phyloP scores from a whole-genome alignment of 805 yeast species.

The Wickerhamiella hasegawae region DNA sequence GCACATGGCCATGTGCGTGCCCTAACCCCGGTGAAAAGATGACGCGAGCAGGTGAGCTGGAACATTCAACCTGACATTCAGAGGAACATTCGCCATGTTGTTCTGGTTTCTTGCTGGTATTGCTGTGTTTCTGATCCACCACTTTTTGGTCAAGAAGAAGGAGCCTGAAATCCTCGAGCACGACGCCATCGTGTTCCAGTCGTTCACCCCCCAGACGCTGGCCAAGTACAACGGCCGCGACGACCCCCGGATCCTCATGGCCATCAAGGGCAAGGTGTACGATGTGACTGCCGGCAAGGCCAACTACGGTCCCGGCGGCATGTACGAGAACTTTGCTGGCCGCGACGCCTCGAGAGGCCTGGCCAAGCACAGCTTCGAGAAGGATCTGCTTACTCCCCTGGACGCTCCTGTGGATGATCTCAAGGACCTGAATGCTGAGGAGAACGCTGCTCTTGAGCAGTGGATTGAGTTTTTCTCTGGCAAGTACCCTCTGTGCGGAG shows the following conservation, averaged over 20 bases:
- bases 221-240: constrained; percentile 68
- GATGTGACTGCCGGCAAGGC: constrained; percentile 68
- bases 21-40: no score
- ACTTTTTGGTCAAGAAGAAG: not conserved
- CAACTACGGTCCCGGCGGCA: constrained; percentile 93
- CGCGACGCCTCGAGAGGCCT: constrained; percentile 89
- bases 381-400: constrained; percentile 44
- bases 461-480: constrained; percentile 75
- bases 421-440: constrained; percentile 41
- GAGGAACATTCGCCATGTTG: not conserved
- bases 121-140: not conserved
- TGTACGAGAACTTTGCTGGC: constrained; percentile 89
- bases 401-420: constrained; percentile 68
- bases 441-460: constrained; percentile 51
- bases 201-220: constrained; percentile 60
- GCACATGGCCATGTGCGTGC: no score
- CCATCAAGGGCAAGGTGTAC: constrained; percentile 71
- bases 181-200: constrained; percentile 22
- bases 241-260: constrained; percentile 65
- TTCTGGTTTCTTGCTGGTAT: constrained; percentile 1
- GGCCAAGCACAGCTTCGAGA: constrained; percentile 75
- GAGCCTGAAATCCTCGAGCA: constrained; percentile 6
- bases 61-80: no score
- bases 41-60: no score
- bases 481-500: constrained; percentile 74